Percentiles rank a stretch among this genome's conserved stretches.
These are phyloP conservation scores for Salix koriyanagi DNA, from an alignment of 345 rosid genomes.

Conservation along the genomic window DNA sequence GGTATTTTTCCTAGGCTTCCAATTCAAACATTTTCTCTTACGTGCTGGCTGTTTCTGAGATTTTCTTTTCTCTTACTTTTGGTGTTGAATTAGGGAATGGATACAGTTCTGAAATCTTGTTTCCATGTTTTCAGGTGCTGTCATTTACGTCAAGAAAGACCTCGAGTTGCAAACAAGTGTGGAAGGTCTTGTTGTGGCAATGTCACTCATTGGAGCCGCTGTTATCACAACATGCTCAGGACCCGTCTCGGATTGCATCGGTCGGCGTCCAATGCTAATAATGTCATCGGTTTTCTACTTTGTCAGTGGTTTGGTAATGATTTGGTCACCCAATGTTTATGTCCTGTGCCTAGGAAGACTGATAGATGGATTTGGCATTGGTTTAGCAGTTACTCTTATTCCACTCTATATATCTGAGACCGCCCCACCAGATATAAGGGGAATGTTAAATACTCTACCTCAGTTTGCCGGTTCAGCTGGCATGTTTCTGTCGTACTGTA, in stretches of 20 bases:
- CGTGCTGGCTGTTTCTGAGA: background rate
- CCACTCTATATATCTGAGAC: constrained; percentile 94
- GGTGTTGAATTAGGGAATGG: background rate
- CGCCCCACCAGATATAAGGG: constrained; percentile 93
- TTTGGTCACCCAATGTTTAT: constrained; percentile 92
- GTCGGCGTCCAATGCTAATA: constrained; percentile 96
- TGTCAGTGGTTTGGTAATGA: constrained; percentile 78
- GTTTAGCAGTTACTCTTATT: constrained; percentile 84
- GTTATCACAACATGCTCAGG: constrained; percentile 92
- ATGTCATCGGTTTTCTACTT: constrained; percentile 69
- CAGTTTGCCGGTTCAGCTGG: constrained; percentile 94
- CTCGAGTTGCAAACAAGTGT: constrained; percentile 52
- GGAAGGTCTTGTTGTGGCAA: constrained; percentile 94
- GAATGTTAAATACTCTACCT: constrained; percentile 83
- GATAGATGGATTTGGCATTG: constrained; percentile 86
- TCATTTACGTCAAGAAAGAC: constrained; percentile 78
- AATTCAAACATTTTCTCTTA: background rate
- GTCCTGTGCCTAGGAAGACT: constrained; percentile 78
- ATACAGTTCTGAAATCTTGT: constrained; percentile 11
- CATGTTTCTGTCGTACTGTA: constrained; percentile 88
- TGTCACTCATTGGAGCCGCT: constrained; percentile 92
- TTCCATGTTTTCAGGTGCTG: constrained; percentile 52
- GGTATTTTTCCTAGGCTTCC: background rate
- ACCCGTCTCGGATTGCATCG: constrained; percentile 83
- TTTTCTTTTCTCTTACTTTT: background rate